Evolutionary conservation across 345 rosid genomes (phyloP), one percentile per base, ranked within the genome.

Genomic region (Passiflora organensis): DNA sequence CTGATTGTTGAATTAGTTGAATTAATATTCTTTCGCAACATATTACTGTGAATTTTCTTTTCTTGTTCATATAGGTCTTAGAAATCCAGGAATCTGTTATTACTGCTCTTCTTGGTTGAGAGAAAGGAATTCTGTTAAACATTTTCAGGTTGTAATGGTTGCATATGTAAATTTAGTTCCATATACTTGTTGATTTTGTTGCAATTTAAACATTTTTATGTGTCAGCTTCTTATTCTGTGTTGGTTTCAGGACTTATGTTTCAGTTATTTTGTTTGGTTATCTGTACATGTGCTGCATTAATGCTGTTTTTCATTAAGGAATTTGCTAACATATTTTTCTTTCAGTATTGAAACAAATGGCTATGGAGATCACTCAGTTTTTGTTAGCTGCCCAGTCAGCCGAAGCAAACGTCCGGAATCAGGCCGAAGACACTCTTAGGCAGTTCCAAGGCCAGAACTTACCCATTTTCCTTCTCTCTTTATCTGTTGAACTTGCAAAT

Each of bases 401-500:
- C 0, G 94, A 93, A 66, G 74, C 94, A 28, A 73, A 78, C 59
- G 71, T 81, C 43, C 84, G 99, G 20, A 86, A 80, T 36, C 87
- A 80, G 56, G 99, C 96, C 51, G 96, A 93, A 75, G 48, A 68
- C 38, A 77, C 53, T 59, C 84, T 93, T 34, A 77, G 63, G 62
- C 91, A 81, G 55, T 87, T 86, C 65, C 95, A 93, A 63, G 94
- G 80, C 60, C 95, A 86, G 56, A 93, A 84, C 70, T 58, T 89
- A 64, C 89, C 96, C 5, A 74, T 48, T 22, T 93, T 70, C 56
- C 79, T 93, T 43, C 42, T 93, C 10, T 86, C 96, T 1, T 55
- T 93, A 54, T 86, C 96, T 0, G 69, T 73, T 64, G 99, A 93
- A 80, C 94, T 93, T 51, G 79, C 89, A 20, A 84, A 82, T 71